Conservation (phyloP, 805 yeast species). For the Ogataea salicorniae region DNA sequence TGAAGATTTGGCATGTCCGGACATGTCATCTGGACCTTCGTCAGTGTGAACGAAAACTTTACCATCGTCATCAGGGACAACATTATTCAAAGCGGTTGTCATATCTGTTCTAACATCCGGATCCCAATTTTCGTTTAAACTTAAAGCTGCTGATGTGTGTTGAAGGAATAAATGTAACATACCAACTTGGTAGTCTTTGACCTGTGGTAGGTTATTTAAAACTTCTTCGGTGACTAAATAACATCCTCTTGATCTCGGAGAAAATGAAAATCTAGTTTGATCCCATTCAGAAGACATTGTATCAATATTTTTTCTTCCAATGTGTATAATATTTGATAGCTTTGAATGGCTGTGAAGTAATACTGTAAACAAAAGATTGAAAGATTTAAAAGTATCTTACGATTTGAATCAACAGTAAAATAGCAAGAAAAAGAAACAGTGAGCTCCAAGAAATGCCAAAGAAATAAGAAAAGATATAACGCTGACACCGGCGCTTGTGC, state of each 20-base stretch:
- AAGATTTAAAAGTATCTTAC: too few relatives aligned
- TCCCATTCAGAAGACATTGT: conserved; percentile 42
- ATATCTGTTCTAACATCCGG: conserved; percentile 71
- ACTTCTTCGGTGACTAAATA: conserved; percentile 71
- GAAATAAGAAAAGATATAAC: too few relatives aligned
- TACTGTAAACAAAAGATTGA: too few relatives aligned
- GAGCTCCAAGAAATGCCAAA: background rate
- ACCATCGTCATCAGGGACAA: conserved; percentile 62
- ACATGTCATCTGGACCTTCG: conserved; percentile 84
- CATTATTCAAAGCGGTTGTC: conserved; percentile 54
- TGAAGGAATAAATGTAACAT: conserved; percentile 61
- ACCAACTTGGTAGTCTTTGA: conserved; percentile 58
- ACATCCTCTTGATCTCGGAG: conserved; percentile 59
- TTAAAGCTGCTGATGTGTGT: conserved; percentile 76
- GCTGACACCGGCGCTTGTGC: too few relatives aligned
- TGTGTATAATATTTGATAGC: too few relatives aligned
- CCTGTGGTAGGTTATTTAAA: conserved; percentile 48
- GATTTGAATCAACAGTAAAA: too few relatives aligned
- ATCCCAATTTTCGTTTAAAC: conserved; percentile 76
- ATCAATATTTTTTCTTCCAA: background rate
- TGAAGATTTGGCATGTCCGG: conserved; percentile 67
- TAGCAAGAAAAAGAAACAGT: background rate
- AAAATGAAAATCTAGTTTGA: conserved; percentile 49
- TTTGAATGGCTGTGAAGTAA: too few relatives aligned
- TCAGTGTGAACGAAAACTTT: conserved; percentile 54